Conservation (phyloP, 345 rosid genomes). For the Erodium maritimum region DNA sequence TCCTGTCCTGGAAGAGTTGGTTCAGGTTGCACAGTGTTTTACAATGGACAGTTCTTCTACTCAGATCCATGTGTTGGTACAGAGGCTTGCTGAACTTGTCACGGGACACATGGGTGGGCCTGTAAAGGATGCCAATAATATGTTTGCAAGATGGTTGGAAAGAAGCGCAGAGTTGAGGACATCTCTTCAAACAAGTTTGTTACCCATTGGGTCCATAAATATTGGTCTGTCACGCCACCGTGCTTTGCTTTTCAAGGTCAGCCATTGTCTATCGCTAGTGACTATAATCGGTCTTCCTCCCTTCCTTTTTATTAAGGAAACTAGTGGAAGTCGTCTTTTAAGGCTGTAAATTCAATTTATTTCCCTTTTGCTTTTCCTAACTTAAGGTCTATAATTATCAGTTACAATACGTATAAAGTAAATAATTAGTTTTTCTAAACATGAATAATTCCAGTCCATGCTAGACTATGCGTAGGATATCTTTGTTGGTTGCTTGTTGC, state of each 20-base stretch:
- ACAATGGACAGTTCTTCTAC: constrained; percentile 58
- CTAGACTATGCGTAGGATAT: not conserved
- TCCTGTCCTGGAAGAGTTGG: constrained; percentile 62
- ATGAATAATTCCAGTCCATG: not conserved
- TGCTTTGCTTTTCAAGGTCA: constrained; percentile 96
- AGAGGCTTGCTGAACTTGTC: constrained; percentile 83
- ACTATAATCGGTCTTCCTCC: not conserved
- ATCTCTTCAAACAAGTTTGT: constrained; percentile 57
- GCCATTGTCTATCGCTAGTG: constrained; percentile 6
- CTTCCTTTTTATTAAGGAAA: not conserved
- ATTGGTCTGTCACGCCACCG: constrained; percentile 93
- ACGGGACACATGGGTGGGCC: constrained; percentile 97
- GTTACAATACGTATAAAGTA: not conserved
- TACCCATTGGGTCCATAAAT: constrained; percentile 84
- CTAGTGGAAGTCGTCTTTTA: not conserved
- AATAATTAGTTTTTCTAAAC: not conserved
- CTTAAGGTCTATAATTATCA: not conserved
- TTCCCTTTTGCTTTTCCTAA: not conserved
- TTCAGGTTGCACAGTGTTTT: constrained; percentile 75
- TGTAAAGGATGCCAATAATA: constrained; percentile 77
- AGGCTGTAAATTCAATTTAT: not conserved
- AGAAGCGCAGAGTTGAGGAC: constrained; percentile 70
- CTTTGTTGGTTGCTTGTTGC: not conserved
- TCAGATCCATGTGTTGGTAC: constrained; percentile 54
- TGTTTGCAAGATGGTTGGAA: constrained; percentile 79